Evolutionary conservation across 108 stramenopile species (phyloP), one percentile per base, ranked within the genome.

Genomic region (Licmophora abbreviata): DNA sequence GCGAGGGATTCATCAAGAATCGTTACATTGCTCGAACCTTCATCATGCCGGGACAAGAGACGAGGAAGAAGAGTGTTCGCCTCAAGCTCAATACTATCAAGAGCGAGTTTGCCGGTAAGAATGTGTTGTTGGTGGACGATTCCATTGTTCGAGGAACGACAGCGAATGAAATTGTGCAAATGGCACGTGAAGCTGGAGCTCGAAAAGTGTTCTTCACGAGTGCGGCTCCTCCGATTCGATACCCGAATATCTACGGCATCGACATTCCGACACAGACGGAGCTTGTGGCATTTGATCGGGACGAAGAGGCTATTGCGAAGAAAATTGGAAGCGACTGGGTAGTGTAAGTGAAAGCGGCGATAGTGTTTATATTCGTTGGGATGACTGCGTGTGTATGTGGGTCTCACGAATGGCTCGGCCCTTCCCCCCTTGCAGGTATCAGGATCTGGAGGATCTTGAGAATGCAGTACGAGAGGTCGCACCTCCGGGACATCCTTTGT

Each of bases 1-100:
- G 97, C 14, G 98, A 99, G 59, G 97, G 97, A 14, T 98, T 95
- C 48, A 95, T 98, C 53, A 99, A 99, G 73, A 99, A 99, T 66
- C 72, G 98, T 30, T 99, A 99, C 71, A 98, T 99, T 60, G 98
- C 95, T 23, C 61, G 98, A 29, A 99, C 98, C 1, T 99, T 99
- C 68, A 99, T 99, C 74, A 98, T 97, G 98, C 98, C 98, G 26
- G 98, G 96, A 20, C 97, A 99, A 64, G 90, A 85, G 15, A 83
- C 82, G 24, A 60, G 98, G 47, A 90, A 88, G 60, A 99, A 99
- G 76, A 87, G 80, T 26, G 96, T 99, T n/a, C 66, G 96, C 11
- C 90, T 99, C 48, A 99, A 99, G 87, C 73, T 99, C 31, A 99
- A 99, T 64, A 97, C 98, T 21, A 94, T 99, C 73, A 88, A 87